A percentile compares a stretch with the other conserved stretches of the same genome.
Conservation (phyloP, 257 asterid species). For the Solanum commersonii region DNA sequence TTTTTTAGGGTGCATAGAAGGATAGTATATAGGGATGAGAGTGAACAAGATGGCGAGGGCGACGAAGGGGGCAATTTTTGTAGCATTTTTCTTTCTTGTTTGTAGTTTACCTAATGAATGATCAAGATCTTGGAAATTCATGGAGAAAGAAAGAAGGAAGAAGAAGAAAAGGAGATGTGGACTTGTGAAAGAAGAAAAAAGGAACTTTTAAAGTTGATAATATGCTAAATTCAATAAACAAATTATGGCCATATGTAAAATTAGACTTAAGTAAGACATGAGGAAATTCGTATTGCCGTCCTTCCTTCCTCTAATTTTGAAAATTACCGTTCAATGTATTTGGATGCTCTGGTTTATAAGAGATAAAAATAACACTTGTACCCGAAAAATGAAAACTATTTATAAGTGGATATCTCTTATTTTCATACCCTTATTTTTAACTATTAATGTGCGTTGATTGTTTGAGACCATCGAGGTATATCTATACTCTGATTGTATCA, state of each 20-base stretch:
- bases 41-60: slow-evolving; percentile 28
- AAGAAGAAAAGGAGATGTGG: neutral
- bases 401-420: no score
- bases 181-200: neutral
- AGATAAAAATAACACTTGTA: no score
- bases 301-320: neutral
- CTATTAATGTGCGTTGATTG: accelerated
- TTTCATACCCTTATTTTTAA: accelerated
- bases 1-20: slow-evolving; percentile 1
- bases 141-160: neutral
- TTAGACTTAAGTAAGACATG: neutral
- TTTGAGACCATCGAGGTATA: neutral
- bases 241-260: neutral
- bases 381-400: no score
- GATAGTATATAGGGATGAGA: slow-evolving; percentile 35
- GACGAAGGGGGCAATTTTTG: slow-evolving; percentile 28
- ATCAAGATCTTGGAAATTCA: slow-evolving; percentile 40
- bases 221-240: neutral
- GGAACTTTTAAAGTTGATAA: neutral
- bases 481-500: neutral
- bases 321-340: no score
- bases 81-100: slow-evolving; percentile 19
- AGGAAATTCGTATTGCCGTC: neutral
- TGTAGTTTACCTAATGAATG: slow-evolving; percentile 32
- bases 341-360: neutral